Evolutionary conservation across 1,284 basidiomycete species (phyloP), one percentile per base, ranked within the genome.

Genomic region (Cutaneotrichosporon mucoides): DNA sequence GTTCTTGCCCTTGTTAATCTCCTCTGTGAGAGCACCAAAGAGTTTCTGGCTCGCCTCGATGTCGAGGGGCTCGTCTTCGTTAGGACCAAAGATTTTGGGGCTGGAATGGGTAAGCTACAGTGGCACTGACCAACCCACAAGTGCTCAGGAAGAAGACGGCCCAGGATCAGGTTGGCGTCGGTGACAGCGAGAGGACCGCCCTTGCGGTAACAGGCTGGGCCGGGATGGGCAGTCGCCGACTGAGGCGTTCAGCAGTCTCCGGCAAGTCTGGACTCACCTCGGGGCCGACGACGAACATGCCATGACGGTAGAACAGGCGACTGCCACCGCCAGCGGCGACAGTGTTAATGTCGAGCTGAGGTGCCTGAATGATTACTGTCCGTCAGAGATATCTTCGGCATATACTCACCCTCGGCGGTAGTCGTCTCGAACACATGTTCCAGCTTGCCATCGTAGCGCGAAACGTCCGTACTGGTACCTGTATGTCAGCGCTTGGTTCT

Each of bases 351-450:
- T 64, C 62, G 2, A 66, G 56, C 71, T 93, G 90, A 0, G 90
- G 89, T 4, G 86, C 87, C 69, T 92, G 89, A 55, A 95, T 89
- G 41, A 62, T 62, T 9, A 64, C 1, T 88, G 87, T 8, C 92
- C 86, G 1, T 61, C 48, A 57, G 56, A n/a, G 5, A 36, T 5
- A 34, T 9, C 4, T 12, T 11, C 7, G 13, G 16, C 3, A 5
- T 6, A 6, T 33, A 11, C 60, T 56, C 37, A 62, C 60, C 60
- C 45, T 90, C 90, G 0, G 92, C 92, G 0, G 92, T 92, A 0
- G 89, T 92, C 0, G 92, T 92, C 63, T 76, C 72, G 16, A 69
- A 69, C 3, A 76, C 68, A 43, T 70, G 68, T 53, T 75, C 73
- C n/a, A 70, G 60, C 56, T 69, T 66, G 10, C 59, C 60, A 35